Evolutionary conservation across 2,329 filamentous ascomycete genomes (phyloP), one percentile per base, ranked within the genome.

Genomic region (Ophiostoma populinum): DNA sequence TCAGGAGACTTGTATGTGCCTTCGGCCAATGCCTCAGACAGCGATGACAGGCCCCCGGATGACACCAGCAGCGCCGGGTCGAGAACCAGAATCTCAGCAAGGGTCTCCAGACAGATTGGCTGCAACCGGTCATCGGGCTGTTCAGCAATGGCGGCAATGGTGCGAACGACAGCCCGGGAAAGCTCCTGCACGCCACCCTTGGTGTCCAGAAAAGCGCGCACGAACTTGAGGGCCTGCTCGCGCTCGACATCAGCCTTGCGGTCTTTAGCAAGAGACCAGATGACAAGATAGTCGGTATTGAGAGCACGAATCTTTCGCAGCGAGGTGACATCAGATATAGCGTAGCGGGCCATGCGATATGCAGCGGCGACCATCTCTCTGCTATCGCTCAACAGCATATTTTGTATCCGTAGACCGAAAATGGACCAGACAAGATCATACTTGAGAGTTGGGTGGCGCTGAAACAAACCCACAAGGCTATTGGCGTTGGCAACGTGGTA

Each of bases 341-440:
- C 81, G 56, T 95, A 92, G 52, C 90, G 73, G 40, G 85, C 86
- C 56, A 95, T 79, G 42, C 90, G 71, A 55, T 95, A 98, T 1
- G 83, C 90, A 28, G 90, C 83, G 18, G 90, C 90, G 17, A 93
- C 83, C 9, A 95, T 87, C 58, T 98, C 92, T 45, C 87, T 75
- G 52, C 81, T 94, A 46, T 94, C 87, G 50, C 87, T 94, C 38
- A 98, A 62, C 16, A 98, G 74, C 82, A 98, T 92, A 46, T 82
- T 76, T 56, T 98, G 90, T 62, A 95, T 86, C 28, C 90, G 72
- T 32, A 92, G 58, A 2, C 92, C 90, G 55, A 98, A 98, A 2
- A 92, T 76, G 4, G 85, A 80, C 90, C 90, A 98, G 2, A 83
- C 86, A 32, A 98, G 61, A 54, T 98, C 92, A 53, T 95, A 94